These are phyloP conservation scores for Daucus carota DNA, from an alignment of 129 eudicot species.

Conservation along the genomic window DH1_v3.0 NC_030382.2:46612501-46613000, in stretches of 20 bases:
- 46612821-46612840: conserved; percentile 18
- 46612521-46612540: neutral
- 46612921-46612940: conserved; percentile 91
- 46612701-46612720: neutral
- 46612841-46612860: conserved; percentile 99
- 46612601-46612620: neutral
- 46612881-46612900: conserved; percentile 92
- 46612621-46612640: neutral
- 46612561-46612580: neutral
- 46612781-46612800: neutral
- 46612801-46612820: neutral
- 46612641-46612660: neutral
- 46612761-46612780: neutral
- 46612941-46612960: conserved; percentile 99
- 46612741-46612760: neutral
- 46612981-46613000: conserved; percentile 93
- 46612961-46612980: conserved; percentile 90
- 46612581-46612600: neutral
- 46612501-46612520: conserved; percentile 3
- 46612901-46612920: conserved; percentile 97
- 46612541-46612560: neutral
- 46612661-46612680: neutral
- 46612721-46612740: neutral
- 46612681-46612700: neutral
- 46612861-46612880: conserved; percentile 94